A percentile compares a stretch with the other conserved stretches of the same genome.
phyloP scores from a whole-genome alignment of 2,329 filamentous ascomycete genomes.

The Penicillium sp. region DNA sequence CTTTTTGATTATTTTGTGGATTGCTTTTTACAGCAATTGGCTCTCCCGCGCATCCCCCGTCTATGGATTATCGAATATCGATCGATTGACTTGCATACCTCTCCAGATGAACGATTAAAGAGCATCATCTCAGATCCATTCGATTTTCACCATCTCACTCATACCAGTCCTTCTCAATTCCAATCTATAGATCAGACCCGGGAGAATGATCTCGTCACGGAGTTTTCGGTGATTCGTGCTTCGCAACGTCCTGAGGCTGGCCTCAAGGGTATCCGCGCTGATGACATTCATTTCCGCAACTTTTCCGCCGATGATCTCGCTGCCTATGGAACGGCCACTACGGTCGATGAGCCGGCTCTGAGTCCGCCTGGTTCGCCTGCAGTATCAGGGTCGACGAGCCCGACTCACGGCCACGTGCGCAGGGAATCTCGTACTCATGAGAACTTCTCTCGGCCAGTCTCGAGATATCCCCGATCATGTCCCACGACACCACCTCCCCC shows the following conservation, averaged over 20 bases:
- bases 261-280: constrained; percentile 60
- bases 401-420: constrained; percentile 30
- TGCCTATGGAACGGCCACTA: constrained; percentile 31
- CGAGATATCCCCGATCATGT: constrained; percentile 49
- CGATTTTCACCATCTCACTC: constrained; percentile 68
- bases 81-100: constrained; percentile 3
- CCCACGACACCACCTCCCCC: constrained; percentile 50
- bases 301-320: constrained; percentile 42
- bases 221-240: constrained; percentile 60
- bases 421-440: constrained; percentile 53
- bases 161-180: constrained; percentile 63
- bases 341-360: constrained; percentile 32
- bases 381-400: constrained; percentile 35
- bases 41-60: neutral
- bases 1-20: neutral
- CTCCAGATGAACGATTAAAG: constrained; percentile 51
- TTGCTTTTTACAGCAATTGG: neutral
- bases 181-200: constrained; percentile 58
- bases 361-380: constrained; percentile 43
- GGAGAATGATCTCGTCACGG: constrained; percentile 58
- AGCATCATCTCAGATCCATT: constrained; percentile 66
- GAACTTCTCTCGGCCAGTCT: constrained; percentile 62
- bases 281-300: constrained; percentile 52
- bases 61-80: neutral
- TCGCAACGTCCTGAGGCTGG: constrained; percentile 57